Evolutionary conservation across 176 grass and related monocot species (phyloP).

Genomic region (Rhynchospora breviuscula): DNA sequence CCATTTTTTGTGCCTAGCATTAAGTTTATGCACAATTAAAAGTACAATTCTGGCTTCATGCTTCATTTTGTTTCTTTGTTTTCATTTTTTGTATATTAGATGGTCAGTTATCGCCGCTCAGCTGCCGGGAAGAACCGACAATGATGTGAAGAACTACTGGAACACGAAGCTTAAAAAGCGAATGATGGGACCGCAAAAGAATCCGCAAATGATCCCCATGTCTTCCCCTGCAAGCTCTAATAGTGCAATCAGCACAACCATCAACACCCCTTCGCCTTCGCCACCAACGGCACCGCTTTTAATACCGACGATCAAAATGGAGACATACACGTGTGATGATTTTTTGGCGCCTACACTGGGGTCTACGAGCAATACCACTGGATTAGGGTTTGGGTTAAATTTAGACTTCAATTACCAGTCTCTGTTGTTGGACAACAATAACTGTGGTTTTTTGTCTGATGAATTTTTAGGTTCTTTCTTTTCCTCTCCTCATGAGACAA

Average conservation of each 20-base stretch:
- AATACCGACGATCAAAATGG: conserved; percentile 50
- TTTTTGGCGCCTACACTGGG: conserved; percentile 43
- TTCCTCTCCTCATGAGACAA: conserved; percentile 24
- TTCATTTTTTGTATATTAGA: conserved; percentile 22
- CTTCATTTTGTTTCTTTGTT: background rate
- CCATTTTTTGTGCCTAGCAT: background rate
- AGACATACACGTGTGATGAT: conserved; percentile 59
- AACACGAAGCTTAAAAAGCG: conserved; percentile 54
- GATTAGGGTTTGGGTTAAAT: conserved; percentile 27
- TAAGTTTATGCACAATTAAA: background rate
- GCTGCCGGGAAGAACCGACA: conserved; percentile 44
- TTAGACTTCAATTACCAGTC: conserved; percentile 22
- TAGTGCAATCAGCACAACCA: background rate
- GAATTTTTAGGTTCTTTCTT: conserved; percentile 11
- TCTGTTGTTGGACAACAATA: conserved; percentile 24
- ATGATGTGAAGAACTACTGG: conserved; percentile 44
- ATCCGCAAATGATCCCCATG: background rate
- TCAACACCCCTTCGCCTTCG: background rate
- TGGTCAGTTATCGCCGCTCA: conserved; percentile 81
- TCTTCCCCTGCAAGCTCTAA: background rate
- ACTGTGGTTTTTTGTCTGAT: conserved; percentile 20
- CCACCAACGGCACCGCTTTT: conserved; percentile 26
- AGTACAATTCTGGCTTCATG: background rate
- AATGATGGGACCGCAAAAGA: conserved; percentile 18
- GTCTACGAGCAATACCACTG: conserved; percentile 8